Evolutionary conservation across 2,329 filamentous ascomycete genomes (phyloP), one percentile per base, ranked within the genome.

Genomic region (Aspergillus fischeri): DNA sequence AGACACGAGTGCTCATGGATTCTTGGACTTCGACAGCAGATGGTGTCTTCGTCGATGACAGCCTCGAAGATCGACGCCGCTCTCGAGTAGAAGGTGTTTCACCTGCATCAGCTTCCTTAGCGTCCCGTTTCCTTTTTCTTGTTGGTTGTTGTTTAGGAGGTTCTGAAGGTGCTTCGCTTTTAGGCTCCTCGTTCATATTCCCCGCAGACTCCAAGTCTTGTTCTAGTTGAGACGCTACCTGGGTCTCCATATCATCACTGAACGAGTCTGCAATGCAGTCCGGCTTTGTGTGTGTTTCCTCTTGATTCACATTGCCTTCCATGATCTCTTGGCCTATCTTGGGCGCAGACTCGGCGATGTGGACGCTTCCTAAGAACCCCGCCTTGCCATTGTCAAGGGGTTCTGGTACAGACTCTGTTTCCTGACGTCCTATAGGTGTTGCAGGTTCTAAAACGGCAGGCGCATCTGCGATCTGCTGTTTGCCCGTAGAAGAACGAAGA

Each of bases 221-320:
- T 53, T 74, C 75, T 5, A 79, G 65, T 59, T 79, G 77, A 21
- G 77, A 78, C 10, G 75, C 76, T 55, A 76, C 72, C 56, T 78
- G 74, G 11, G 71, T 69, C 49, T 79, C 76, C 58, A 76, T 67
- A 29, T 78, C 74, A 56, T 78, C 74, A 42, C 71, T 71, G 49
- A 71, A 74, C 21, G 68, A 71, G 54, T 75, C 70, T 5, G 65
- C 61, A 49, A 67, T 67, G 57, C 65, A 66, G 17, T 70, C 65
- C 42, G 24, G 29, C n/a, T 49, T 21, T 52, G 42, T 32, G 20
- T 38, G 24, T n/a, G n/a, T 29, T n/a, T 54, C 25, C 11, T 41
- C 11, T 29, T 59, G 41, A 11, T 42, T 49, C 32, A 42, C 51
- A n/a, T 38, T 29, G 25, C n/a, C 17, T 27, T 53, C 49, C 32